phyloP scores from a whole-genome alignment of 1,139 yeast genomes.

The Hemisphaericaspora xylofermentans region DNA sequence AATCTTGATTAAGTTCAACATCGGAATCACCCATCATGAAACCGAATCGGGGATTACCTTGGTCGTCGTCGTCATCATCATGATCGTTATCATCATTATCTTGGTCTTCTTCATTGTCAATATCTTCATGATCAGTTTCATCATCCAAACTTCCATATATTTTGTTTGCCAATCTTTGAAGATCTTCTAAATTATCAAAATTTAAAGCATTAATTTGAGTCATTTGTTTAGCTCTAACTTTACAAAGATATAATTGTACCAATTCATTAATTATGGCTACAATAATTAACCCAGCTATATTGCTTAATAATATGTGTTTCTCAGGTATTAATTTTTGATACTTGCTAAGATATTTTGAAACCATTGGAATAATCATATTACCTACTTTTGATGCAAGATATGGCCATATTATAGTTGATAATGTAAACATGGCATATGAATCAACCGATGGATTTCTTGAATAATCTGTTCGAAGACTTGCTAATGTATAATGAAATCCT shows the following conservation, averaged over 20 bases:
- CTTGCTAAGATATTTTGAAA: constrained; percentile 11
- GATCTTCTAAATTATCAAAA: constrained; percentile 9
- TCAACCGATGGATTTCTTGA: constrained; percentile 24
- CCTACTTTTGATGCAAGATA: constrained; percentile 38
- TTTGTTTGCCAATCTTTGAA: not conserved
- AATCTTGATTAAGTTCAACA: not conserved
- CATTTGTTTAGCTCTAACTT: constrained; percentile 27
- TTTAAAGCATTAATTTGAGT: constrained; percentile 19
- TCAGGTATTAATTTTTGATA: constrained; percentile 20
- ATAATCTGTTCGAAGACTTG: constrained; percentile 39
- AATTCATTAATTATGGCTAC: constrained; percentile 38
- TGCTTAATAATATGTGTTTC: constrained; percentile 30
- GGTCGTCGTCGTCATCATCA: not conserved
- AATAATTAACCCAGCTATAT: constrained; percentile 32
- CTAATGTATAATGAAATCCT: constrained; percentile 26
- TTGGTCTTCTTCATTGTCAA: not conserved
- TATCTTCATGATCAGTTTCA: not conserved
- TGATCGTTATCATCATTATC: not conserved
- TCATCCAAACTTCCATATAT: not conserved
- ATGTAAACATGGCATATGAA: constrained; percentile 27
- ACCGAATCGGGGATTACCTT: not conserved
- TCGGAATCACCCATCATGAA: not conserved
- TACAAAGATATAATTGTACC: constrained; percentile 30
- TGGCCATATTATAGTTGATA: constrained; percentile 45
- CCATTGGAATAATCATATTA: constrained; percentile 17